A percentile compares a stretch with the other conserved stretches of the same genome.
Conservation (phyloP, 2,329 filamentous ascomycete genomes). For the Aspergillus caelatus region DNA sequence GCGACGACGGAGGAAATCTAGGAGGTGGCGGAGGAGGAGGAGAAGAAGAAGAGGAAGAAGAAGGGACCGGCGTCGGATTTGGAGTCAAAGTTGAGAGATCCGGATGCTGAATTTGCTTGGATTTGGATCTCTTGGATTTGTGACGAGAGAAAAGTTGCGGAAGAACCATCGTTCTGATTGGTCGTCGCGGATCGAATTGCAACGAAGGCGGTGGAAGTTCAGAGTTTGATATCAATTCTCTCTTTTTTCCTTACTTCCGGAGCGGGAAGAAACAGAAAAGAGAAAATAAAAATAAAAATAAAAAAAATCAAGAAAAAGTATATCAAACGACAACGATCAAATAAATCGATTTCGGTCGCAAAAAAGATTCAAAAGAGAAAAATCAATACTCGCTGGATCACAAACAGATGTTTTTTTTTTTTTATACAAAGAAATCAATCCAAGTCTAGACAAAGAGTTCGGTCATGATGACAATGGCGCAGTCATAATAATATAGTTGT, state of each 20-base stretch:
- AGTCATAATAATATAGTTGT: not conserved
- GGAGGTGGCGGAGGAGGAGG: slow-evolving; percentile 6
- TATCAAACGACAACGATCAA: not conserved
- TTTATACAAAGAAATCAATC: not conserved
- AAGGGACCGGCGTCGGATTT: slow-evolving; percentile 13
- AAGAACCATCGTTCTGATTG: slow-evolving; percentile 39
- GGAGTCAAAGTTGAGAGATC: slow-evolving; percentile 5
- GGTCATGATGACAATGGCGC: slow-evolving; percentile 2
- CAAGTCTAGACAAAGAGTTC: slow-evolving; percentile 2
- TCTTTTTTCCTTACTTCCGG: slow-evolving; percentile 5
- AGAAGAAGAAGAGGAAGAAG: slow-evolving; percentile 8
- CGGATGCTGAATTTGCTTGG: slow-evolving; percentile 16
- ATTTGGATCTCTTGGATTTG: slow-evolving; percentile 28
- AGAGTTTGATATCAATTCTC: slow-evolving; percentile 8
- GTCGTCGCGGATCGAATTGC: slow-evolving; percentile 35
- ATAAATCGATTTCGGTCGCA: not conserved
- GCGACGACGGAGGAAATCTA: slow-evolving; percentile 7
- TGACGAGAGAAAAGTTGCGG: slow-evolving; percentile 43
- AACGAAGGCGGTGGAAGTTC: slow-evolving; percentile 45
- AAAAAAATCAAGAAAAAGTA: not conserved
- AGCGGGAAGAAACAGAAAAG: slow-evolving; percentile 9
- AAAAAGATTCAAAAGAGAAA: not conserved
- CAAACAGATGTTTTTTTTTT: not conserved
- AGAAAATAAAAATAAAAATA: slow-evolving; percentile 11
- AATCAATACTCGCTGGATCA: not conserved